Percentiles rank a stretch among this genome's conserved stretches.
phyloP scores from a whole-genome alignment of 1,284 basidiomycete genomes.

The Lentinus polychrous region DNA sequence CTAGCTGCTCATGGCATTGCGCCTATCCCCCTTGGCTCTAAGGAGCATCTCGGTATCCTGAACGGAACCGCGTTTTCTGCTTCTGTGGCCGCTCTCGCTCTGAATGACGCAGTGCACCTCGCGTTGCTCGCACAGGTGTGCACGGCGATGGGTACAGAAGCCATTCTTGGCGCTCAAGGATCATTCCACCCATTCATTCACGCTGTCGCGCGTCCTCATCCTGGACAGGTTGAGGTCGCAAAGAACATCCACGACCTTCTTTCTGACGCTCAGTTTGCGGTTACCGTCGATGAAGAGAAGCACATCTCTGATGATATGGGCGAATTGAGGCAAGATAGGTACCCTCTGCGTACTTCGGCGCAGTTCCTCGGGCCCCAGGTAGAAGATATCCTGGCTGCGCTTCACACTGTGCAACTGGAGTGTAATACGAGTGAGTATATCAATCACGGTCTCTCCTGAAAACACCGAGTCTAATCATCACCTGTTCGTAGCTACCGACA shows the following conservation, averaged over 20 bases:
- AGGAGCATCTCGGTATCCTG: constrained; percentile 77
- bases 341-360: constrained; percentile 71
- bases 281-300: constrained; percentile 54
- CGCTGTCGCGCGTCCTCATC: constrained; percentile 74
- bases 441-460: constrained; percentile 2
- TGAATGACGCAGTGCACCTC: constrained; percentile 70
- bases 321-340: constrained; percentile 69
- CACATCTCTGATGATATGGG: constrained; percentile 66
- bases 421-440: constrained; percentile 75
- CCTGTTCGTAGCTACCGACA: constrained; percentile 53
- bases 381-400: constrained; percentile 69
- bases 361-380: constrained; percentile 86
- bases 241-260: constrained; percentile 64
- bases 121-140: constrained; percentile 67
- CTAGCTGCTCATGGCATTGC: constrained; percentile 57
- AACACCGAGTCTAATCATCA: not conserved
- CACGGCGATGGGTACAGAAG: constrained; percentile 83
- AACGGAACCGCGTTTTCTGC: constrained; percentile 83
- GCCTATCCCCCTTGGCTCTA: constrained; percentile 68
- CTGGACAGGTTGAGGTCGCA: constrained; percentile 76
- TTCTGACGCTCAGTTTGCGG: constrained; percentile 65
- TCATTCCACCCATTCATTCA: constrained; percentile 82
- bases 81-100: constrained; percentile 51
- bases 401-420: constrained; percentile 63
- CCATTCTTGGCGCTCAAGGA: constrained; percentile 63